phyloP scores from a whole-genome alignment of 1,139 yeast species.

The Hyphopichia pseudoburtonii region DNA sequence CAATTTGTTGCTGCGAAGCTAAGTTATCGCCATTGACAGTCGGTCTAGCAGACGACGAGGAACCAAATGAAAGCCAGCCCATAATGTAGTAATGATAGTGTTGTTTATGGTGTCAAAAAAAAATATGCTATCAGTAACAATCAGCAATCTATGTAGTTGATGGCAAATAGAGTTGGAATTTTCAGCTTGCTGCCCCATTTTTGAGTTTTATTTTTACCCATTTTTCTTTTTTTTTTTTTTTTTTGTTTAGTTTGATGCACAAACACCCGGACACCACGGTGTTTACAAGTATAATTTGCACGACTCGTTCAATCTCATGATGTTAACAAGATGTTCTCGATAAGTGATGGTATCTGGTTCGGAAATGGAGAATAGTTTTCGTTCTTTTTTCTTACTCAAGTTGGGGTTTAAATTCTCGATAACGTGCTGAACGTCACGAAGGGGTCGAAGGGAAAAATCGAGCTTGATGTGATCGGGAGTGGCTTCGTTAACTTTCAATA shows the following conservation, averaged over 20 bases:
- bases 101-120: too few species aligned
- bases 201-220: not conserved
- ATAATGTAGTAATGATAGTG: too few species aligned
- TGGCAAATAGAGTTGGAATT: too few species aligned
- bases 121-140: too few species aligned
- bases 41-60: constrained; percentile 7
- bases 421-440: constrained; percentile 7
- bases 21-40: too few species aligned
- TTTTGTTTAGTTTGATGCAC: not conserved
- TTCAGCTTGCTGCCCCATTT: too few species aligned
- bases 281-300: constrained; percentile 25
- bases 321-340: constrained; percentile 25
- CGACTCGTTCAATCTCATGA: constrained; percentile 38
- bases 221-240: not conserved
- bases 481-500: constrained; percentile 30
- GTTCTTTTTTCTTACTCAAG: constrained; percentile 1
- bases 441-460: constrained; percentile 32
- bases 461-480: constrained; percentile 29
- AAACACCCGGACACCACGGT: not conserved
- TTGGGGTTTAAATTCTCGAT: not conserved
- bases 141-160: too few species aligned
- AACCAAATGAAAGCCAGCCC: constrained; percentile 10
- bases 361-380: not conserved
- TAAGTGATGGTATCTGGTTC: constrained; percentile 20
- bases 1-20: constrained; percentile 23